Evolutionary conservation across 2,329 filamentous ascomycete species (phyloP).

Genomic region (Pyricularia sp.): DNA sequence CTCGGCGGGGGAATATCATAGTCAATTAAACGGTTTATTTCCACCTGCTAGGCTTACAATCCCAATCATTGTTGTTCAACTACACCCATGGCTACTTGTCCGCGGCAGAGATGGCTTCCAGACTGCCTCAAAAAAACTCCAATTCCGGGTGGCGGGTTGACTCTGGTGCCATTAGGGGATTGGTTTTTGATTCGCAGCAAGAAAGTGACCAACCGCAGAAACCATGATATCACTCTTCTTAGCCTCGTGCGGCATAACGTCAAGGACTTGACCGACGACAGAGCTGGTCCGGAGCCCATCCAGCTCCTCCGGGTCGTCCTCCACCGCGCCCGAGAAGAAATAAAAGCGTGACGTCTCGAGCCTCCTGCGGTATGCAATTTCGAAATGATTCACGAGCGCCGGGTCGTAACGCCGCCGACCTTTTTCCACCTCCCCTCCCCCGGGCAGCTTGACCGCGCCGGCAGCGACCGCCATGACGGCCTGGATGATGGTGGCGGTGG

Average conservation of each 20-base stretch:
- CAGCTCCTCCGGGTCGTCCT: neutral
- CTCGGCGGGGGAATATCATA: no score
- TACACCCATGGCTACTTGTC: no score
- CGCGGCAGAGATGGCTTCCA: no score
- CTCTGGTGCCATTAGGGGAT: neutral
- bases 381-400: neutral
- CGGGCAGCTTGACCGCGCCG: neutral
- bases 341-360: neutral
- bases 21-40: no score
- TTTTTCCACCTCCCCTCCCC: neutral
- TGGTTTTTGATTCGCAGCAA: neutral
- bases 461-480: neutral
- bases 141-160: neutral
- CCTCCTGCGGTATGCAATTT: neutral
- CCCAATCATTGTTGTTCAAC: no score
- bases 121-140: no score
- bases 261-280: neutral
- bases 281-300: neutral
- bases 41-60: no score
- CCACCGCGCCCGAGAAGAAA: neutral
- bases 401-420: neutral
- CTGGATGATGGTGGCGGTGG: constrained; percentile 47
- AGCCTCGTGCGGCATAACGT: neutral
- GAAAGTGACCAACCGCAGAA: neutral
- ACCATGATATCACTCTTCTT: neutral